phyloP scores from a whole-genome alignment of 2,329 filamentous ascomycete genomes.

The Penicillium brevicompactum region DNA sequence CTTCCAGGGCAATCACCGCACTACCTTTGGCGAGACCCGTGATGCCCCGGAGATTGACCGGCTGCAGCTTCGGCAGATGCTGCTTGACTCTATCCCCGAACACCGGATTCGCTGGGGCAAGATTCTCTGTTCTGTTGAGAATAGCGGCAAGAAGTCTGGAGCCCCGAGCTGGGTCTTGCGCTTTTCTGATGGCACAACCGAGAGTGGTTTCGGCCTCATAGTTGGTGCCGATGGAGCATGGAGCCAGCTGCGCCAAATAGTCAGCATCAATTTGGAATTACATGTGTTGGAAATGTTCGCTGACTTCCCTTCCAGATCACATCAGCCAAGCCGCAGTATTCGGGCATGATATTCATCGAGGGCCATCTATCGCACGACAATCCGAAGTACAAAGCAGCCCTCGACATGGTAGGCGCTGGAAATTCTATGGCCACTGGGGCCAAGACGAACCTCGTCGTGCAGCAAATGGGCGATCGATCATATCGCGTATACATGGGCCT shows the following conservation, averaged over 20 bases:
- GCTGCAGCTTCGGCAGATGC: slow-evolving; percentile 34
- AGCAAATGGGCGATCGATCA: slow-evolving; percentile 20
- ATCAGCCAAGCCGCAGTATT: slow-evolving; percentile 35
- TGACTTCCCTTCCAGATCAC: slow-evolving; percentile 32
- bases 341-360: slow-evolving; percentile 37
- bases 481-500: slow-evolving; percentile 25
- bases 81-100: slow-evolving; percentile 37
- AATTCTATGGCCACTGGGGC: slow-evolving; percentile 2
- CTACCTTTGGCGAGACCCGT: slow-evolving; percentile 21
- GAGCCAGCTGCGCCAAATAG: slow-evolving; percentile 41
- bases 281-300: not conserved
- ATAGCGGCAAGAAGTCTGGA: not conserved
- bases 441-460: slow-evolving; percentile 17
- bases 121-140: slow-evolving; percentile 22
- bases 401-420: slow-evolving; percentile 17
- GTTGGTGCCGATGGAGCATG: slow-evolving; percentile 54
- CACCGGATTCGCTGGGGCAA: slow-evolving; percentile 38
- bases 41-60: slow-evolving; percentile 48
- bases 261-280: slow-evolving; percentile 13
- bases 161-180: slow-evolving; percentile 16
- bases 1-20: not conserved
- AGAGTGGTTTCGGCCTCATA: slow-evolving; percentile 46
- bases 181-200: slow-evolving; percentile 32
- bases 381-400: slow-evolving; percentile 28
- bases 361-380: slow-evolving; percentile 26